Conservation (phyloP, 306 rosid genomes). For the Medicago arabica region DNA sequence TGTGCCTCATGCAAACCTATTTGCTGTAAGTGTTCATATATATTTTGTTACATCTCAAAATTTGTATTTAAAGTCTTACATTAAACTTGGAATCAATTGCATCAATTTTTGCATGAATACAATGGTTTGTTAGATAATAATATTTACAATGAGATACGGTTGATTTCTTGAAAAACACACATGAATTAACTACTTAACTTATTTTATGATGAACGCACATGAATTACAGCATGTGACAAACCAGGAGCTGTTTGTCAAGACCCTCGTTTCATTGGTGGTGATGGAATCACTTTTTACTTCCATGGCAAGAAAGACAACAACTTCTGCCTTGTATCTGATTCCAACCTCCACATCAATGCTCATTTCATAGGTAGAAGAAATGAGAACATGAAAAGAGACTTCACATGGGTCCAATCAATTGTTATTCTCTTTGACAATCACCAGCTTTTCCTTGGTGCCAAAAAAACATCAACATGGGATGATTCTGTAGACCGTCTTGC, state of each 20-base stretch:
- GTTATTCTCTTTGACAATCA: slow-evolving; percentile 59
- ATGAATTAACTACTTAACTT: background rate
- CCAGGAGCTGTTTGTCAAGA: slow-evolving; percentile 61
- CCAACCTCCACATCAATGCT: slow-evolving; percentile 72
- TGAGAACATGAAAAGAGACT: slow-evolving; percentile 62
- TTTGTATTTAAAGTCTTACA: background rate
- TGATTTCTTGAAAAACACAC: too few relatives aligned
- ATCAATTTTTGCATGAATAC: background rate
- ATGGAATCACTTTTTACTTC: slow-evolving; percentile 73
- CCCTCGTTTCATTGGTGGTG: slow-evolving; percentile 72
- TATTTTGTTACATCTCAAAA: background rate
- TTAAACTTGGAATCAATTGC: background rate
- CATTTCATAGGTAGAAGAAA: slow-evolving; percentile 70
- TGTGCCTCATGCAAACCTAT: slow-evolving; percentile 56
- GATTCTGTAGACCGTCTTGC: slow-evolving; percentile 53
- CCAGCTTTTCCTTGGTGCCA: slow-evolving; percentile 56
- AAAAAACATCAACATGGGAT: slow-evolving; percentile 55
- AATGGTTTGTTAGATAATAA: too few relatives aligned
- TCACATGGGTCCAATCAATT: slow-evolving; percentile 78
- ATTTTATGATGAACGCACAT: background rate
- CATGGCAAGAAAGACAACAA: slow-evolving; percentile 69
- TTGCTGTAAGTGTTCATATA: slow-evolving; percentile 56
- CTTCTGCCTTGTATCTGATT: slow-evolving; percentile 67
- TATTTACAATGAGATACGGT: too few relatives aligned
- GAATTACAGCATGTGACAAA: slow-evolving; percentile 38